Base-by-base conservation (phyloP, 179 eudicot species). In the Carnegiea gigantea region DNA sequence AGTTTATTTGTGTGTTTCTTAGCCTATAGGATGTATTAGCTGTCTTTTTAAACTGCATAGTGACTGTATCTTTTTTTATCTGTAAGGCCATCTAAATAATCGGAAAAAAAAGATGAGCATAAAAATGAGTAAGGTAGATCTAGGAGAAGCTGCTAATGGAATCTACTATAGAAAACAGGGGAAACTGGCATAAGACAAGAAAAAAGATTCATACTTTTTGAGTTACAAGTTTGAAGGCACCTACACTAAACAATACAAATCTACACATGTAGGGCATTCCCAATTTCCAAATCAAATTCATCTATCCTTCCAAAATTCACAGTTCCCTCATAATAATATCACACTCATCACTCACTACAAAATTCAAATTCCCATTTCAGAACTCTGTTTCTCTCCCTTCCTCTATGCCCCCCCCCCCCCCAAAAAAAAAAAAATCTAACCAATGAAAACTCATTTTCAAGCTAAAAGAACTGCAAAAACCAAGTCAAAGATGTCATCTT, bases 181-280 rank as follows among this genome's bases (percentile, higher is more conserved):
- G 46, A 33, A 17, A 30, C 36, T 28, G 12, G 46, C n/a, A 70
- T 18, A 18, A 70, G 73, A 75, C 62, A 49, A 51, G 18, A 28
- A 75, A 2, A 49, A 49, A 49, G 62, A 75, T 49, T 53, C 64
- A 53, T 49, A 26, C 62, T 51, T 75, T 75, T 11, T 8, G 21
- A 75, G 44, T 17, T 75, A 28, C 78, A 75, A 49, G 36, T 46
- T 74, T 40, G 54, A 49, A 74, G 23, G 60, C 64, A 30, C 65
- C 78, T 51, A 49, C 43, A 76, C 20, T 76, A 76, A 76, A 30
- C 78, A 54, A 51, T 76, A 76, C 78, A 74, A 76, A 54, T 76
- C 79, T 57, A 76, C 79, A 76, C 67, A 76, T 76, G 68, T 76
- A 4, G 49, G 33, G 68, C 79, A 76, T 43, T 57, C 24, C 57